These are phyloP conservation scores for Suillus placidus DNA, from an alignment of 768 basidiomycete genomes.

Conservation along the genomic window DNA sequence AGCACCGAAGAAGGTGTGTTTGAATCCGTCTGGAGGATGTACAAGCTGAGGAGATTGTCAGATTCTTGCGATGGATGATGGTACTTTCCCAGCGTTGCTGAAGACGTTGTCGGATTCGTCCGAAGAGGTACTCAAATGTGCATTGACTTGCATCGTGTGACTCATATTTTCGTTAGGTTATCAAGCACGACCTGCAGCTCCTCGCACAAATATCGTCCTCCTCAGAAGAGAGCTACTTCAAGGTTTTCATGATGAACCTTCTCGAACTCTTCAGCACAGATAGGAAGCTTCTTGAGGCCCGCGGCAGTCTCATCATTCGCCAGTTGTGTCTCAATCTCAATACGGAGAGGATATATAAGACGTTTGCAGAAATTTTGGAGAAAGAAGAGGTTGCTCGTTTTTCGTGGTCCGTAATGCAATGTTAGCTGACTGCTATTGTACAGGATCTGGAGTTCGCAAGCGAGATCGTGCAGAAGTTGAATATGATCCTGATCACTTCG, in stretches of 20 bases:
- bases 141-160: slow-evolving; percentile 7
- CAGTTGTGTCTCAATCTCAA: slow-evolving; percentile 93
- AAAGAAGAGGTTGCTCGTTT: slow-evolving; percentile 82
- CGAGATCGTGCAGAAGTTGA: slow-evolving; percentile 96
- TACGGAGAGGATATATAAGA: slow-evolving; percentile 92
- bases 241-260: slow-evolving; percentile 92
- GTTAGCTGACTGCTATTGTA: slow-evolving; percentile 5
- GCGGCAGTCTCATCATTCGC: slow-evolving; percentile 94
- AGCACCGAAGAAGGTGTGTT: slow-evolving; percentile 85
- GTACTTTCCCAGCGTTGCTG: slow-evolving; percentile 92
- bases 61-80: slow-evolving; percentile 96
- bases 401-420: neutral
- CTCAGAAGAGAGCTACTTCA: slow-evolving; percentile 95
- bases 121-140: slow-evolving; percentile 67
- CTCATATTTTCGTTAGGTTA: slow-evolving; percentile 57
- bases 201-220: slow-evolving; percentile 96
- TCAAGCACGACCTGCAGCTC: slow-evolving; percentile 94
- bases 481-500: slow-evolving; percentile 94
- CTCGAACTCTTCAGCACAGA: slow-evolving; percentile 96
- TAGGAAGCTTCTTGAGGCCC: slow-evolving; percentile 80
- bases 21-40: neutral
- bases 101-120: slow-evolving; percentile 97
- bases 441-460: slow-evolving; percentile 98
- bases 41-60: slow-evolving; percentile 32
- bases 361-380: slow-evolving; percentile 96